Evolutionary conservation across 495 filamentous ascomycete species (phyloP), one percentile per base, ranked within the genome.

Genomic region (Xylaria cubensis): DNA sequence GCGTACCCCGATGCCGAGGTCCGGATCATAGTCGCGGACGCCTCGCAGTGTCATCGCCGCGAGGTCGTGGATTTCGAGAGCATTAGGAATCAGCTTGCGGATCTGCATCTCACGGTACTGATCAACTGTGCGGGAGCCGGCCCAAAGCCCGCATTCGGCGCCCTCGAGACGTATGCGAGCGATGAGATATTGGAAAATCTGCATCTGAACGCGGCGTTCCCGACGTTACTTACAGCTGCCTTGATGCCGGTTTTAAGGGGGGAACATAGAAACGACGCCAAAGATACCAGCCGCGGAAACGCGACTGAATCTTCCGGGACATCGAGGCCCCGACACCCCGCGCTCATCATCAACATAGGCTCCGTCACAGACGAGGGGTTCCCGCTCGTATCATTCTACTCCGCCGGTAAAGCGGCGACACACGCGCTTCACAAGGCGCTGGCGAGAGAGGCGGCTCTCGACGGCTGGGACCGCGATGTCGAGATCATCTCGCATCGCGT

Each of bases 71-170:
- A 75, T 44, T 75, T 75, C 68, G 65, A 61, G 10, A 21, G 24
- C 53, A 73, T 69, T 44, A 51, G 68, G 19, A 70, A 64, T 1
- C 36, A 59, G 34, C 67, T 81, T 26, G 66, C 73, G 7, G 74
- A 74, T 46, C 26, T 81, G 32, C 62, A 81, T 66, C 75, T 81
- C 56, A 81, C 80, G 21, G 74, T 80, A 39, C 64, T 81, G 48
- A 64, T 81, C 50, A 81, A 80, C 73, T 77, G 77, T 64, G 78
- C 74, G 26, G 78, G 78, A 50, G 73, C 75, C 17, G 67, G 59
- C 4, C 44, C 72, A 4, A 29, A n/a, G 0, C 75, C 73, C 9
- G 36, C 61, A 2, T 75, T 73, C 53, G 70, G 70, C 51, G 17
- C 26, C 10, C 44, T 72, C 17, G 70, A 72, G 62, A 24, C 21